phyloP scores from a whole-genome alignment of 352 stramenopile species.

The Globisporangium solare region DNA sequence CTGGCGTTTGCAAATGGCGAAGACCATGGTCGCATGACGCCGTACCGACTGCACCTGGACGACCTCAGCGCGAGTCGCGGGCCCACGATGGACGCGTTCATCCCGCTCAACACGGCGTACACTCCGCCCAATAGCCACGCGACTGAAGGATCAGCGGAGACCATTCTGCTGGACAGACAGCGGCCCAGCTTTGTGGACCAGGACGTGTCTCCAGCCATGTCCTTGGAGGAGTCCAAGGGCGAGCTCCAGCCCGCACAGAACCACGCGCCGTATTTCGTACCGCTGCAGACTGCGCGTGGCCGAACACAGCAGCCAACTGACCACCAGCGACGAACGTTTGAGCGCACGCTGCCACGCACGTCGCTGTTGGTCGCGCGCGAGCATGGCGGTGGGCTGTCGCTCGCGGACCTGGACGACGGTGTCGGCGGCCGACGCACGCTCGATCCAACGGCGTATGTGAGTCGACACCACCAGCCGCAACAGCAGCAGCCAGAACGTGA shows the following conservation, averaged over 20 bases:
- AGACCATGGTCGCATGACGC: not conserved
- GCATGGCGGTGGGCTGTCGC: slow-evolving; percentile 4
- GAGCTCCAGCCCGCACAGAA: not conserved
- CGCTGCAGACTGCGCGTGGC: not conserved
- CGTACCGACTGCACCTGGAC: not conserved
- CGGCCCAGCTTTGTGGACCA: not conserved
- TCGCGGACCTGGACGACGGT: slow-evolving; percentile 13
- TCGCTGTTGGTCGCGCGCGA: slow-evolving; percentile 26
- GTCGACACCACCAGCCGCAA: not conserved
- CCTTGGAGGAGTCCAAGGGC: not conserved
- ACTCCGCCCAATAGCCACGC: no score
- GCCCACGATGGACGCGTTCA: not conserved
- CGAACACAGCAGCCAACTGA: not conserved
- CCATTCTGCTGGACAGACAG: not conserved
- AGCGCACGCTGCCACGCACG: slow-evolving; percentile 22
- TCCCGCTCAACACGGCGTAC: not conserved
- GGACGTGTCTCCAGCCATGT: not conserved
- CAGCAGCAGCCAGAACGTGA: slow-evolving; percentile 14
- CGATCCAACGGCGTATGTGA: slow-evolving; percentile 17
- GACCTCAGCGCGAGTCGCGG: not conserved
- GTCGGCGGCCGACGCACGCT: slow-evolving; percentile 21
- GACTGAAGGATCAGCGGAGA: not conserved
- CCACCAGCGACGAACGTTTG: slow-evolving; percentile 16
- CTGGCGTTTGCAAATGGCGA: not conserved
- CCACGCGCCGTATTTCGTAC: not conserved